phyloP scores from a whole-genome alignment of 2,329 filamentous ascomycete species.

The Zymoseptoria passerinii region DNA sequence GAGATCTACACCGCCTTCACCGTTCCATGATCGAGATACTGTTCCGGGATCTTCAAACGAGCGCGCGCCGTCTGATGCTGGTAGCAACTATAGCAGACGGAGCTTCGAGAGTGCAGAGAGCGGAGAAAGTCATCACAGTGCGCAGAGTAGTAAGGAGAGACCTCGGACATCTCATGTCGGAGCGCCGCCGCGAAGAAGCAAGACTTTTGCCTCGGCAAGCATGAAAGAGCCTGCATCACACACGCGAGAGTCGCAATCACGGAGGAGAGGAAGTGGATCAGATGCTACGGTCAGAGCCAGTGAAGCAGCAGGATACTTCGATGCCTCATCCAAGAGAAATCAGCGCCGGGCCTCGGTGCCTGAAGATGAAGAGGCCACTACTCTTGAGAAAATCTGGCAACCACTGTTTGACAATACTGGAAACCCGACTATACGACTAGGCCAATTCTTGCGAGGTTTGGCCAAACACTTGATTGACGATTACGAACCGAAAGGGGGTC shows the following conservation, averaged over 20 bases:
- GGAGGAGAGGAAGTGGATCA: slow-evolving; percentile 11
- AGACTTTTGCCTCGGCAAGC: slow-evolving; percentile 9
- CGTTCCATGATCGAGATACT: slow-evolving; percentile 21
- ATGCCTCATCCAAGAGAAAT: not conserved
- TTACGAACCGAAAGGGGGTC: slow-evolving; percentile 55
- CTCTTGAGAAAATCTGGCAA: slow-evolving; percentile 68
- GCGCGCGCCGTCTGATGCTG: slow-evolving; percentile 17
- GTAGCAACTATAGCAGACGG: slow-evolving; percentile 12
- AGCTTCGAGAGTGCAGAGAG: slow-evolving; percentile 16
- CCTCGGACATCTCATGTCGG: slow-evolving; percentile 15
- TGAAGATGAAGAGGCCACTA: slow-evolving; percentile 43
- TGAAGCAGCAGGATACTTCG: slow-evolving; percentile 3
- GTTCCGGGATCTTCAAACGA: slow-evolving; percentile 32
- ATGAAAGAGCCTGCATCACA: slow-evolving; percentile 4
- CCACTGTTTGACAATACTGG: slow-evolving; percentile 61
- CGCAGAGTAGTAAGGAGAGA: slow-evolving; percentile 12
- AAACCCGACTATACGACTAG: slow-evolving; percentile 58
- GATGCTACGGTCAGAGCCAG: slow-evolving; percentile 7
- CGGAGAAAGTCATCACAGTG: slow-evolving; percentile 14
- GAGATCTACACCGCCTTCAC: slow-evolving; percentile 50
- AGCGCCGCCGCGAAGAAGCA: slow-evolving; percentile 8
- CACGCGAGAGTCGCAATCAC: not conserved
- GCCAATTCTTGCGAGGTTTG: slow-evolving; percentile 63
- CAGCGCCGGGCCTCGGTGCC: slow-evolving; percentile 3
- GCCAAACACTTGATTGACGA: slow-evolving; percentile 66